A percentile compares a stretch with the other conserved stretches of the same genome.
Evolutionary conservation across 345 rosid genomes (phyloP).

Genomic region (Heritiera fomes): DNA sequence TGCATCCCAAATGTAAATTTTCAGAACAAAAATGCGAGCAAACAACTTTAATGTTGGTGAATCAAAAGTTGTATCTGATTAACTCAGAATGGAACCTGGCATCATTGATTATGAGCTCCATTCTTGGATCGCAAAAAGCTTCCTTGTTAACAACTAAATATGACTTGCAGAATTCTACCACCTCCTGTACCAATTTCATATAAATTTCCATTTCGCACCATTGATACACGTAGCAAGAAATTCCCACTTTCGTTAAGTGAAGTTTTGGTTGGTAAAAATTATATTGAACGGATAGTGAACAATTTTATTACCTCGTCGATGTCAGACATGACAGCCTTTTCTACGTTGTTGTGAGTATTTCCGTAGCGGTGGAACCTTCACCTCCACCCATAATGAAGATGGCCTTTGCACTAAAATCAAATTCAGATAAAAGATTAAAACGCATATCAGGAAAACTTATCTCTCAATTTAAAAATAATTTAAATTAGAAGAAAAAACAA

Average conservation of each 20-base stretch:
- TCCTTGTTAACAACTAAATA: slow-evolving; percentile 50
- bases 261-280: no score
- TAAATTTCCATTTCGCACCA: background rate
- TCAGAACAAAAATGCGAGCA: background rate
- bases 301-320: background rate
- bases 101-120: slow-evolving; percentile 57
- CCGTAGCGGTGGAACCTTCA: slow-evolving; percentile 68
- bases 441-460: background rate
- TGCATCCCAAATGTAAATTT: background rate
- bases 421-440: background rate
- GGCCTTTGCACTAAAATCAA: slow-evolving; percentile 39
- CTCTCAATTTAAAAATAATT: background rate
- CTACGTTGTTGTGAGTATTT: background rate
- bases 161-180: slow-evolving; percentile 63
- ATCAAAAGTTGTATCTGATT: background rate
- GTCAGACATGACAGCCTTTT: slow-evolving; percentile 15
- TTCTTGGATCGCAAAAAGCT: slow-evolving; percentile 51
- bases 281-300: no score
- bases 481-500: background rate
- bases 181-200: slow-evolving; percentile 45
- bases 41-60: background rate
- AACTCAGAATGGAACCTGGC: slow-evolving; percentile 40
- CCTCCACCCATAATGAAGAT: slow-evolving; percentile 74
- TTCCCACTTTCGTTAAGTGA: no score
- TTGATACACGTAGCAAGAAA: background rate